Conservation (phyloP, 192 early-diverging fungal genomes). For the Spinellus fusiger region DNA sequence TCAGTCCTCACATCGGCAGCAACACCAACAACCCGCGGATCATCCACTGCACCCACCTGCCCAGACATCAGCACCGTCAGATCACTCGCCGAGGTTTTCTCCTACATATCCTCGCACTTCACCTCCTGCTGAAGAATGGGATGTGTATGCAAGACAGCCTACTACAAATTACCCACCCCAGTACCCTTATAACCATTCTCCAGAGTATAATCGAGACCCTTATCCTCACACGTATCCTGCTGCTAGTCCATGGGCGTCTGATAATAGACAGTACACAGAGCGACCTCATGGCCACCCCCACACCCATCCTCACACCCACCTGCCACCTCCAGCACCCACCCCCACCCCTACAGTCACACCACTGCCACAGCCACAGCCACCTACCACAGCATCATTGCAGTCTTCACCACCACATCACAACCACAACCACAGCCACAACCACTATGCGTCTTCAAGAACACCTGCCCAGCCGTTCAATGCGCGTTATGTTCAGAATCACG, state of each 20-base stretch:
- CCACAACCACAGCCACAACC: no score
- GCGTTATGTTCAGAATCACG: not conserved
- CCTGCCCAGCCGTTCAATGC: not conserved
- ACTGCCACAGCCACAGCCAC: no score
- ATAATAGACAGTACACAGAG: not conserved
- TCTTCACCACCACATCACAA: not conserved
- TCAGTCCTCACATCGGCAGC: conserved; percentile 3
- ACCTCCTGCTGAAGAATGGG: not conserved
- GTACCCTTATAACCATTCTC: not conserved
- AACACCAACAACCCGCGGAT: not conserved
- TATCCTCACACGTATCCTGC: not conserved
- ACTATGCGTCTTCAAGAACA: not conserved
- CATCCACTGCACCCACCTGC: not conserved
- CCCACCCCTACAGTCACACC: not conserved
- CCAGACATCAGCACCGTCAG: not conserved
- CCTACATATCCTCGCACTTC: not conserved
- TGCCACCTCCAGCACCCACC: not conserved
- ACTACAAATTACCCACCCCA: not conserved
- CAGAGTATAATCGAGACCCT: not conserved
- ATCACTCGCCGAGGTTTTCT: not conserved
- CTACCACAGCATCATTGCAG: no score
- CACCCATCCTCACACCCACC: not conserved
- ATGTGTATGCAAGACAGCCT: not conserved
- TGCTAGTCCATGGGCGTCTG: not conserved
- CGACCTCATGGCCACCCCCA: not conserved